A percentile compares a stretch with the other conserved stretches of the same genome.
Evolutionary conservation across 257 asterid genomes (phyloP).

Genomic region (Mentha longifolia): DNA sequence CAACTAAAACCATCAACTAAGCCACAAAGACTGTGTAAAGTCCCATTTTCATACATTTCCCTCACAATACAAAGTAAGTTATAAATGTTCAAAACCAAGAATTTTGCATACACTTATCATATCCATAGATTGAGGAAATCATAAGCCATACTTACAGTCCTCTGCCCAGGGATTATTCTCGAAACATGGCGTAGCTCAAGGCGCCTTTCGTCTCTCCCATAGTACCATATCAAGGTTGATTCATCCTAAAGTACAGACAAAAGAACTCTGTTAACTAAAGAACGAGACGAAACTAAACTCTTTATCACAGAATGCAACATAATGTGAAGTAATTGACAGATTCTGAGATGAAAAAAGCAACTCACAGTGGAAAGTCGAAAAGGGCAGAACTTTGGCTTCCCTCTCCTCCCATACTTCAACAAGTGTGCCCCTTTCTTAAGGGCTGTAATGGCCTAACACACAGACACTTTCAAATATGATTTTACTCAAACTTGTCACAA

Average conservation of each 20-base stretch:
- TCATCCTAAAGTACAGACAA: constrained; percentile 71
- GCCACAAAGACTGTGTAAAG: constrained; percentile 4
- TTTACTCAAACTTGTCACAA: constrained; percentile 26
- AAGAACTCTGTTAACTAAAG: constrained; percentile 21
- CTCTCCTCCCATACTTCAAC: constrained; percentile 92
- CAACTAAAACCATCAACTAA: constrained; percentile 14
- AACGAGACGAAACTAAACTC: neutral
- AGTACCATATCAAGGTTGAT: constrained; percentile 82
- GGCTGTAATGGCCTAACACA: constrained; percentile 76
- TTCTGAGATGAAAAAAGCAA: constrained; percentile 15
- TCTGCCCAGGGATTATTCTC: constrained; percentile 89
- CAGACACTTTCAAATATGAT: constrained; percentile 22
- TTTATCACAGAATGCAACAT: neutral
- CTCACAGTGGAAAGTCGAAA: constrained; percentile 90
- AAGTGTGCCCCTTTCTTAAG: constrained; percentile 90
- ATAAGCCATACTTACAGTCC: constrained; percentile 75
- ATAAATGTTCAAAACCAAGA: neutral
- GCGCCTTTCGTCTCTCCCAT: constrained; percentile 81
- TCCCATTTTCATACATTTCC: neutral
- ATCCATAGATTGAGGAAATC: constrained; percentile 24
- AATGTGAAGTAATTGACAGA: neutral
- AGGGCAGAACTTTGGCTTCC: constrained; percentile 96
- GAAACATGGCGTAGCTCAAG: constrained; percentile 75
- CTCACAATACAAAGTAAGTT: neutral
- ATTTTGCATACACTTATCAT: neutral